Evolutionary conservation across 352 stramenopile genomes (phyloP), one percentile per base, ranked within the genome.

Genomic region (Globisporangium viniferum): DNA sequence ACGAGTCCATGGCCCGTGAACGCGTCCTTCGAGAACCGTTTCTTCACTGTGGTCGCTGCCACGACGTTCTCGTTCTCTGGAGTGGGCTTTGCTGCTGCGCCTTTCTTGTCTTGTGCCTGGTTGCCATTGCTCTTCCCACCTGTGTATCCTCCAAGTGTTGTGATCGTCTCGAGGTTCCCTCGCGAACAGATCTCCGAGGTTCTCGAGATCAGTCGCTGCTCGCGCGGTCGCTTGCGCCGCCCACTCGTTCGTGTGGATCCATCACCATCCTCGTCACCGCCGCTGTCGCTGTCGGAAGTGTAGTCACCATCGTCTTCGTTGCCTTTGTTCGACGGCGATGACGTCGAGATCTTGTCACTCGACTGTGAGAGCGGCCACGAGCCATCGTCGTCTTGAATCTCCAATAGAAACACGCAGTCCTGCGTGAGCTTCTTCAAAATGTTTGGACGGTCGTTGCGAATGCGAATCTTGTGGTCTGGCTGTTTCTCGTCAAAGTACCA

Each of bases 1-100:
- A 98, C 90, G 14, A 98, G 73, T 1, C 88, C 88, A 53, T 88
- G 70, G 1, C 86, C 86, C 61, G 79, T 89, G 63, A 94, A 94
- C 0, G 86, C 84, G 56, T 92, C 84, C 20, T 90, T 85, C 3
- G 80, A 90, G 62, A 93, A 93, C 0, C 86, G 73, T 48, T 86
- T 88, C 62, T 80, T 86, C 8, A 93, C 62, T 9, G 80, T 80
- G 2, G 62, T 66, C 29, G 71, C 59, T 0, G 70, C 77, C 20
- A 72, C 66, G 5, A 73, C 36, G 2, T 60, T 72, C 49, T 86
- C 74, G 33, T 71, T 72, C 68, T 83, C 76, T 3, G 15, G n/a
- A 36, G 41, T 64, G 5, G 36, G 33, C 14, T 62, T 60, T 2
- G 27, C 20, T 27, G 31, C 56, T n/a, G 33, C 14, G 8, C 62